A percentile compares a stretch with the other conserved stretches of the same genome.
Conservation (phyloP, 768 basidiomycete species). For the Cyclocybe aegerita region DNA sequence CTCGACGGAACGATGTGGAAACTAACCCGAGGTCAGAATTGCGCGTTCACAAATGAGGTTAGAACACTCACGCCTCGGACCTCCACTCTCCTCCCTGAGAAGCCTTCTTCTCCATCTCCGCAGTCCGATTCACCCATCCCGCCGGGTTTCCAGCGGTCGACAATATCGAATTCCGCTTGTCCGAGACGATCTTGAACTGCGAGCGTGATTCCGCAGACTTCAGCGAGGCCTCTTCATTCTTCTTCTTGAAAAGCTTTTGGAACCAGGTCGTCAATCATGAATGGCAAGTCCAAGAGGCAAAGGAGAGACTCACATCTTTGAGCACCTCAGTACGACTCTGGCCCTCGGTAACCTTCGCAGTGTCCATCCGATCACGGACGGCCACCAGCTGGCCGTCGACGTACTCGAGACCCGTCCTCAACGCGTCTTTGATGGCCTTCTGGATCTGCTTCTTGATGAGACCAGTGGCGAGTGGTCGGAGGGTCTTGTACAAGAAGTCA, state of each 20-base stretch:
- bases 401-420: conserved; percentile 82
- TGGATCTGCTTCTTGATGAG: conserved; percentile 76
- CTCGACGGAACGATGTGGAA: not conserved
- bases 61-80: conserved; percentile 36
- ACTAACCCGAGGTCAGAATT: not conserved
- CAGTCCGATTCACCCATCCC: conserved; percentile 68
- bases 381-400: conserved; percentile 86
- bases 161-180: conserved; percentile 70
- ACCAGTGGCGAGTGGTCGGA: conserved; percentile 76
- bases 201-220: conserved; percentile 32
- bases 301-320: conserved; percentile 46
- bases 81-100: conserved; percentile 37
- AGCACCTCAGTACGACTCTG: conserved; percentile 46
- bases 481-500: conserved; percentile 82
- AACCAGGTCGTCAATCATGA: too few species aligned
- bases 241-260: conserved; percentile 18
- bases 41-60: not conserved
- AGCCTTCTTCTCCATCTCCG: conserved; percentile 36
- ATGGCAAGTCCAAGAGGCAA: not conserved
- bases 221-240: conserved; percentile 39
- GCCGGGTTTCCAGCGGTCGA: conserved; percentile 61
- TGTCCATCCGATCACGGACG: conserved; percentile 80
- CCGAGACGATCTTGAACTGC: conserved; percentile 79
- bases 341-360: conserved; percentile 42
- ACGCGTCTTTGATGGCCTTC: conserved; percentile 57